These are phyloP conservation scores for Poa annua DNA, from an alignment of 176 grass and related monocot species.

Conservation along the genomic window DNA sequence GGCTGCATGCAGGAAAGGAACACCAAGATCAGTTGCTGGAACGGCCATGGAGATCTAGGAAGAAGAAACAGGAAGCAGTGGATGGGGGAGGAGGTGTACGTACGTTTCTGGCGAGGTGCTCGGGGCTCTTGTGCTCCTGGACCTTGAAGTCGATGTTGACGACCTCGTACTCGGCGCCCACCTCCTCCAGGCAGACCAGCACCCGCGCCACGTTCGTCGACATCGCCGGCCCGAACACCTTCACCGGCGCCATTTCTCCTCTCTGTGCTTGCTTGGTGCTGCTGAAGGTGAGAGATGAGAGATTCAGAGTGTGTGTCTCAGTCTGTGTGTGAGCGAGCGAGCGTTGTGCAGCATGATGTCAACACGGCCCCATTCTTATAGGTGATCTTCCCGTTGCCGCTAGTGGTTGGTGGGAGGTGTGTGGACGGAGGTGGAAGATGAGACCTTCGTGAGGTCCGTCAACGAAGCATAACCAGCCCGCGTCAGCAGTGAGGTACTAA, in stretches of 20 bases:
- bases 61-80: too few species aligned
- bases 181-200: background rate
- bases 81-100: too few species aligned
- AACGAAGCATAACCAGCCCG: too few species aligned
- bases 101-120: background rate
- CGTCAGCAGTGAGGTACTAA: too few species aligned
- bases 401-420: background rate
- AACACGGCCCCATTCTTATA: background rate
- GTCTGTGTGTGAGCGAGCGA: background rate
- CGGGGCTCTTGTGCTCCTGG: background rate
- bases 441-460: background rate
- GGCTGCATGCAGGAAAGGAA: background rate
- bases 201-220: background rate
- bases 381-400: too few species aligned
- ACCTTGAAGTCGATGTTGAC: background rate
- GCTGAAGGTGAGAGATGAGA: too few species aligned
- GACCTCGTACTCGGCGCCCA: background rate
- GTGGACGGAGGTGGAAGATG: too few species aligned
- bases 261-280: background rate
- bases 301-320: background rate
- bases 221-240: background rate
- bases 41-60: too few species aligned
- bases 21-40: background rate
- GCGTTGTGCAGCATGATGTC: background rate
- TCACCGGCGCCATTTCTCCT: background rate